Evolutionary conservation across 2,329 filamentous ascomycete genomes (phyloP), one percentile per base, ranked within the genome.

Genomic region (Gnomoniopsis sp.): DNA sequence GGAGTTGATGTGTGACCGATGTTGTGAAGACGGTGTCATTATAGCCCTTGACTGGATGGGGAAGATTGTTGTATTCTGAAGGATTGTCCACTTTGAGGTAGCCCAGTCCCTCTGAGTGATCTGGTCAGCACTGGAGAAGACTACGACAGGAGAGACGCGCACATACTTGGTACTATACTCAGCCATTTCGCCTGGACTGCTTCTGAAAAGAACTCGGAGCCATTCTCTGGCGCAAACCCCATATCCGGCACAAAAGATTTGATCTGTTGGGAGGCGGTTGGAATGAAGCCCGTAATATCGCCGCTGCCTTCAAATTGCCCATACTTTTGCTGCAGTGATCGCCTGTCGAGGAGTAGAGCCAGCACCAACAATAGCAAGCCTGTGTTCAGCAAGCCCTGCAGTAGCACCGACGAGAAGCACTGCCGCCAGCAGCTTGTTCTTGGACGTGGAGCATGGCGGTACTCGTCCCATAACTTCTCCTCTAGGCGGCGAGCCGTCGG

Each of bases 1-100:
- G 74, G 2, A 78, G 68, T 63, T 78, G 76, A 59, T 78, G 76
- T 3, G 75, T 77, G 62, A 77, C 70, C 2, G 72, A 74, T 0
- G 75, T 75, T 1, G 75, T 77, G 63, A 73, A 77, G 46, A 72
- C 74, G 43, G 70, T 67, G 17, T 68, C 63, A 3, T 66, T 63
- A 58, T 68, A 75, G 19, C 64, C 65, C 17, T 68, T 48, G 8
- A 78, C 65, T 17, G 65, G 69, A 6, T 65, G 68, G 2, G 74
- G 75, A 12, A 77, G 69, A 64, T 74, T 72, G 46, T 74, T 65
- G 65, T 73, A 72, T 14, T 63, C 60, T 7, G 65, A 53, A 0
- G 74, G 70, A 51, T 73, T 51, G 47, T 73, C 67, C 50, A 77
- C 65, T 36, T 68, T 63, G 21, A 77, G 66, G 61, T 76, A 78